A percentile compares a stretch with the other conserved stretches of the same genome.
These are phyloP conservation scores for Aspergillus jensenii DNA, from an alignment of 2,329 filamentous ascomycete species.

Conservation along the genomic window DNA sequence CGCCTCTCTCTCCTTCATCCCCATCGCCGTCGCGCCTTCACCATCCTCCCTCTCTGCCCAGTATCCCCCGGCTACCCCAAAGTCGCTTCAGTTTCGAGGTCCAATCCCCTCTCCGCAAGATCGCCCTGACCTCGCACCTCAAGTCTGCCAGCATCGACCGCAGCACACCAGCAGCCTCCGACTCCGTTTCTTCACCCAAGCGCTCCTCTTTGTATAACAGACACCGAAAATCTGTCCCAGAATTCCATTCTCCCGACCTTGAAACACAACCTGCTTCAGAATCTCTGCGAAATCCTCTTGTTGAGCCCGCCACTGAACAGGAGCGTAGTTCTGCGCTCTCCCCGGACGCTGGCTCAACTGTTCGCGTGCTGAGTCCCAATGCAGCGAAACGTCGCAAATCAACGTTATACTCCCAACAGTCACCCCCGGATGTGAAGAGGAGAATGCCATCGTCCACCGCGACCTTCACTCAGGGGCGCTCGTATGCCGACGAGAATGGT, in stretches of 20 bases:
- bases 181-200: conserved; percentile 52
- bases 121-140: conserved; percentile 23
- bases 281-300: conserved; percentile 16
- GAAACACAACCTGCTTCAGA: conserved; percentile 20
- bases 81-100: conserved; percentile 26
- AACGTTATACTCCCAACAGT: conserved; percentile 22
- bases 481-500: conserved; percentile 26
- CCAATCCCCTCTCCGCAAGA: conserved; percentile 21
- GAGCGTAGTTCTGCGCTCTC: conserved; percentile 18
- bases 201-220: conserved; percentile 38
- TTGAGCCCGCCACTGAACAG: conserved; percentile 12
- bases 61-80: conserved; percentile 20
- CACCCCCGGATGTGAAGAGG: conserved; percentile 31
- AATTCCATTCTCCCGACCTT: conserved; percentile 21
- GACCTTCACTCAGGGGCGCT: conserved; percentile 29
- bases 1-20: conserved; percentile 7
- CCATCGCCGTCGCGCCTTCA: conserved; percentile 12
- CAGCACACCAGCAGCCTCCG: conserved; percentile 51
- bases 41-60: conserved; percentile 6
- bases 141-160: conserved; percentile 40
- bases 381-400: conserved; percentile 29
- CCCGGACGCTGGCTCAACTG: conserved; percentile 27
- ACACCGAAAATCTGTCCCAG: conserved; percentile 30
- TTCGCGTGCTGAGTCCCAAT: conserved; percentile 27
- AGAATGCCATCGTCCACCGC: conserved; percentile 34